A percentile compares a stretch with the other conserved stretches of the same genome.
phyloP scores from a whole-genome alignment of 2,329 filamentous ascomycete species.

The Elsinoe arachidis region DNA sequence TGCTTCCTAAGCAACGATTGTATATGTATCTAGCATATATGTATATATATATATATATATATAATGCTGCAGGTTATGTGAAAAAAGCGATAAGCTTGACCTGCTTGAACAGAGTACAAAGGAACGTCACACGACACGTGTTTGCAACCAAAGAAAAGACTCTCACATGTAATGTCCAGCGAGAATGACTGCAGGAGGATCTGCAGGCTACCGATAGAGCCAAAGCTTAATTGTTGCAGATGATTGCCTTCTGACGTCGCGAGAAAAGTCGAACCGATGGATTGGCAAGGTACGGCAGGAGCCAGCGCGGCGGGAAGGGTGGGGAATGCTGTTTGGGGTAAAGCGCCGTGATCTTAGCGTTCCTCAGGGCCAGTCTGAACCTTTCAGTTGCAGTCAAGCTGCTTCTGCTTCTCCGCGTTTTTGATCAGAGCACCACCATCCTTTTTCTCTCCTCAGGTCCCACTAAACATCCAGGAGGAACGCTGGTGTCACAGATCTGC shows the following conservation, averaged over 20 bases:
- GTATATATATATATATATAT: no score
- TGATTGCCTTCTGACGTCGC: conserved; percentile 6
- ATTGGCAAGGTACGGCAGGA: conserved; percentile 2
- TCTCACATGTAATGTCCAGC: neutral
- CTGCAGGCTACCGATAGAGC: conserved; percentile 7
- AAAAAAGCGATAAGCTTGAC: no score
- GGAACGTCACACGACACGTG: neutral
- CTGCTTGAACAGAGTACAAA: no score
- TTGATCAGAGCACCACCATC: neutral
- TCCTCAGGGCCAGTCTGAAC: neutral
- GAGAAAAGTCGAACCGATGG: conserved; percentile 1
- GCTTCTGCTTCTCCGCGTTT: conserved; percentile 6
- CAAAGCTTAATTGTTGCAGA: neutral
- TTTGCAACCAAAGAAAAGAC: neutral
- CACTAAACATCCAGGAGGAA: neutral
- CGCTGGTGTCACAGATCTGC: neutral
- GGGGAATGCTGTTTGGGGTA: neutral
- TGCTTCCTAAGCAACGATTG: no score
- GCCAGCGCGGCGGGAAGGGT: neutral
- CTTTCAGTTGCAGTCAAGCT: no score
- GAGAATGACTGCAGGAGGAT: conserved; percentile 2
- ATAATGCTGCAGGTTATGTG: no score
- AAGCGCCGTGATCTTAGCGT: neutral
- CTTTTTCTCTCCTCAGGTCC: neutral
- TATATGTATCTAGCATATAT: no score